Evolutionary conservation across 352 stramenopile species (phyloP).

Genomic region (Sclerospora graminicola): DNA sequence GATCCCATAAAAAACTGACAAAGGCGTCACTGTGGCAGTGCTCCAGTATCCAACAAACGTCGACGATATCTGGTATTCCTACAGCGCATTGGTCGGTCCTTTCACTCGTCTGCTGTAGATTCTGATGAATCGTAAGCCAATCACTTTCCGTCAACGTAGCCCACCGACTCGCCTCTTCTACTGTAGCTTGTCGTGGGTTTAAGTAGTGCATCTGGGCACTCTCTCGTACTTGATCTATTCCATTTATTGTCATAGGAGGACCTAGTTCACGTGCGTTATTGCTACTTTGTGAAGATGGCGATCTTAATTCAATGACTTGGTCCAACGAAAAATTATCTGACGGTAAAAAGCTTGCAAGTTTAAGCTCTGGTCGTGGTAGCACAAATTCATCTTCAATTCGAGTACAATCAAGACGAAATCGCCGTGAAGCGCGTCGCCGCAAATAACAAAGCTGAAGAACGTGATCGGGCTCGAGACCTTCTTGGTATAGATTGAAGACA

Average conservation of each 20-base stretch:
- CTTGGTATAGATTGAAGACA: slow-evolving; percentile 60
- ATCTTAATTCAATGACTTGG: slow-evolving; percentile 7
- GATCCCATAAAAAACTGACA: slow-evolving; percentile 38
- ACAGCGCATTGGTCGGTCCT: background rate
- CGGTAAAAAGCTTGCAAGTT: slow-evolving; percentile 29
- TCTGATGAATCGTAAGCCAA: slow-evolving; percentile 27
- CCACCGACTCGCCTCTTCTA: slow-evolving; percentile 22
- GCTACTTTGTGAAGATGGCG: background rate
- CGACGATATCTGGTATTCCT: slow-evolving; percentile 8
- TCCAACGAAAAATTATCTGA: slow-evolving; percentile 15
- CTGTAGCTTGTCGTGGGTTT: slow-evolving; percentile 13
- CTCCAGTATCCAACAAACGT: slow-evolving; percentile 28
- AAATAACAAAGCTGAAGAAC: slow-evolving; percentile 52
- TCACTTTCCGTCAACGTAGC: slow-evolving; percentile 24
- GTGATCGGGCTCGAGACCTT: slow-evolving; percentile 36
- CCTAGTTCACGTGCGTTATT: background rate
- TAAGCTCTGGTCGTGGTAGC: slow-evolving; percentile 30
- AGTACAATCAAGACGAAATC: slow-evolving; percentile 7
- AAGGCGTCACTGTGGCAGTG: slow-evolving; percentile 33
- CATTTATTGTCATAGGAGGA: background rate
- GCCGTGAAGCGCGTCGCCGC: slow-evolving; percentile 20
- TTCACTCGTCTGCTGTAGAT: slow-evolving; percentile 9
- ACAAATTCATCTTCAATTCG: slow-evolving; percentile 41
- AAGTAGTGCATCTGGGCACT: slow-evolving; percentile 22
- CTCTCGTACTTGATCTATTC: slow-evolving; percentile 2